A percentile compares a stretch with the other conserved stretches of the same genome.
phyloP scores from a whole-genome alignment of 2,329 filamentous ascomycete genomes.

The Monilinia fructicola region DNA sequence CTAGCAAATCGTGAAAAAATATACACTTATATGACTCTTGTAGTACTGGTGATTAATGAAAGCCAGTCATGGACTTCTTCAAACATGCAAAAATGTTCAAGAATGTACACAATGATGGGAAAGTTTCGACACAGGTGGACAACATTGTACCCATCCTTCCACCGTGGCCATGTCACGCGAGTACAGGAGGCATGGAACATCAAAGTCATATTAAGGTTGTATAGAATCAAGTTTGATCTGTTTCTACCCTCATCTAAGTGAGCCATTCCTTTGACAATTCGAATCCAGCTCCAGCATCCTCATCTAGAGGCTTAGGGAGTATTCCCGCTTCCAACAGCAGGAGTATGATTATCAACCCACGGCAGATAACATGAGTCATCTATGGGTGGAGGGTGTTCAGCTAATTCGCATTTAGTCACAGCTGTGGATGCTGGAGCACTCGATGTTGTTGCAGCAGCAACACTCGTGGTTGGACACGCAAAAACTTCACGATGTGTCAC shows the following conservation, averaged over 20 bases:
- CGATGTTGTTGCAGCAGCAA: background rate
- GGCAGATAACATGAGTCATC: background rate
- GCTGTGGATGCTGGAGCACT: background rate
- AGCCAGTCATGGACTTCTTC: no score
- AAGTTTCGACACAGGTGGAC: background rate
- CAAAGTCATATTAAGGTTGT: background rate
- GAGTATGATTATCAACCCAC: background rate
- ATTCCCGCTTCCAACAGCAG: background rate
- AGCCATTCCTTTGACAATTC: background rate
- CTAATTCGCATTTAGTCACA: background rate
- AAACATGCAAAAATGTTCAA: no score
- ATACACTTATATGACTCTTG: no score
- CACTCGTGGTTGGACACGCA: background rate
- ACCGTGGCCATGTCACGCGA: no score
- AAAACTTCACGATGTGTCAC: background rate
- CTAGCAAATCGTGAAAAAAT: no score
- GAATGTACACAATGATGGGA: background rate
- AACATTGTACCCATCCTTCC: background rate
- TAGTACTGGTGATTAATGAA: no score
- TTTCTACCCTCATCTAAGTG: no score
- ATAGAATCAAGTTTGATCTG: background rate
- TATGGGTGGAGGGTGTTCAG: background rate
- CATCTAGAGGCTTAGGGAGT: background rate
- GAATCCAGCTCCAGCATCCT: background rate
- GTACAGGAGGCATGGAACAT: background rate